These are phyloP conservation scores for Magnaporthiopsis incrustans DNA, from an alignment of 2,329 filamentous ascomycete species.

Conservation along the genomic window DNA sequence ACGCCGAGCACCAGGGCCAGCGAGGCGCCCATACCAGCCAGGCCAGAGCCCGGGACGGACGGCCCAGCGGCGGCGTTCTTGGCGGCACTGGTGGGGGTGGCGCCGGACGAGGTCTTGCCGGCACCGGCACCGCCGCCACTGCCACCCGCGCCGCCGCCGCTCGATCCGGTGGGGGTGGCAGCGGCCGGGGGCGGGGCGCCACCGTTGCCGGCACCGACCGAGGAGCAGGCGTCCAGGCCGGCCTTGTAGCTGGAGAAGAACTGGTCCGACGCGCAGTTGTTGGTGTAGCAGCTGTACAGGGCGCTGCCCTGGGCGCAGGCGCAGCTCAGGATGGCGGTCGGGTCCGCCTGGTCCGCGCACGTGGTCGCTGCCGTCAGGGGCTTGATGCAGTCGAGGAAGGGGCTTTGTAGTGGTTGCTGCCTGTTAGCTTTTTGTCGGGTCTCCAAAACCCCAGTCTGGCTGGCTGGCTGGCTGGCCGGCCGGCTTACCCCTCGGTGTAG, in stretches of 20 bases:
- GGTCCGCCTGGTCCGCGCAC: neutral
- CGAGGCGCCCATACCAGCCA: neutral
- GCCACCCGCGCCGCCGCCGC: neutral
- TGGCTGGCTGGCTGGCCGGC: too few species aligned
- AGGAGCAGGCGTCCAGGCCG: slow-evolving; percentile 2
- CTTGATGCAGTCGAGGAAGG: slow-evolving; percentile 1
- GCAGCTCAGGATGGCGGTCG: neutral
- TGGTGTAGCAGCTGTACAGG: slow-evolving; percentile 3
- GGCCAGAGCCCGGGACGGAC: neutral
- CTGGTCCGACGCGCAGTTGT: slow-evolving; percentile 2
- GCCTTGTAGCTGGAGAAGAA: neutral
- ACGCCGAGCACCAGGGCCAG: neutral
- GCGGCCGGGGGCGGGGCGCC: neutral
- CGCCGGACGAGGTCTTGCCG: neutral
- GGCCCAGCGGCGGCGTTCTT: neutral
- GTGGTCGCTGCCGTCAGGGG: neutral
- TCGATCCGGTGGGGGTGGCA: neutral
- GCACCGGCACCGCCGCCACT: neutral
- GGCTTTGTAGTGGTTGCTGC: neutral
- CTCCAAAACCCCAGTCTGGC: too few species aligned
- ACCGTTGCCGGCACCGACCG: neutral
- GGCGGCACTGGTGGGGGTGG: neutral
- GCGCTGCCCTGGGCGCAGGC: neutral
- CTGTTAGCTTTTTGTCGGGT: neutral
- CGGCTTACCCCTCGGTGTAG: slow-evolving; percentile 1